Evolutionary conservation across 1,284 basidiomycete genomes (phyloP).

Genomic region (Paramarasmius palmivorus): DNA sequence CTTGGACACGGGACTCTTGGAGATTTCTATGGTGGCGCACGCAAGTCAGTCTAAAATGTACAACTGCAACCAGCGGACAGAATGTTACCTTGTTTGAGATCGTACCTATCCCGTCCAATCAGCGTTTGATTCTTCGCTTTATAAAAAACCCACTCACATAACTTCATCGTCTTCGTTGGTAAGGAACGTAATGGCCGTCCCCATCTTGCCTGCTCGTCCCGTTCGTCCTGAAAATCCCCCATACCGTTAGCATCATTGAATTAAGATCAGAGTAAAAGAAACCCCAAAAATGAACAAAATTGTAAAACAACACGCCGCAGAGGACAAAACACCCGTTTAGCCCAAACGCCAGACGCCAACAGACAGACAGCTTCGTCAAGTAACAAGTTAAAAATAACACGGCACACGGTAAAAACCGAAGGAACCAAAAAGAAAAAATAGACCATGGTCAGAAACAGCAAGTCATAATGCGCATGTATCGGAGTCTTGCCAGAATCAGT

Average conservation of each 20-base stretch:
- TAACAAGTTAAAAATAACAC: too few relatives aligned
- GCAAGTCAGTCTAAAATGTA: neutral
- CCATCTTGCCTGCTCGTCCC: constrained; percentile 94
- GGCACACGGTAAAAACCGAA: too few relatives aligned
- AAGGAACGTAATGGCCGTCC: constrained; percentile 92
- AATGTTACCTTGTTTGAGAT: constrained; percentile 87
- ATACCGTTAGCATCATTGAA: constrained; percentile 9
- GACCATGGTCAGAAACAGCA: too few relatives aligned
- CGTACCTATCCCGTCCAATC: constrained; percentile 62
- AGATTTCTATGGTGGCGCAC: constrained; percentile 65
- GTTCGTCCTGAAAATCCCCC: constrained; percentile 70
- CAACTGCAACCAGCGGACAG: constrained; percentile 26
- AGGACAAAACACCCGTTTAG: too few relatives aligned
- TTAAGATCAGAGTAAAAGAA: neutral
- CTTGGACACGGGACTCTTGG: constrained; percentile 91
- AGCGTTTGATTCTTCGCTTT: neutral
- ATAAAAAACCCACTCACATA: constrained; percentile 65
- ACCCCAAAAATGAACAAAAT: too few relatives aligned
- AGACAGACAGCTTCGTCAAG: too few relatives aligned
- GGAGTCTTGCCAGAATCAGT: too few relatives aligned
- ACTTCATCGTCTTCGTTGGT: constrained; percentile 96
- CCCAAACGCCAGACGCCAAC: too few relatives aligned
- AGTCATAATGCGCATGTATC: too few relatives aligned
- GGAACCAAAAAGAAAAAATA: too few relatives aligned
- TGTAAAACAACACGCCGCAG: too few relatives aligned